Evolutionary conservation across 2,329 filamentous ascomycete species (phyloP), one percentile per base, ranked within the genome.

Genomic region (Blumeria hordei): DNA sequence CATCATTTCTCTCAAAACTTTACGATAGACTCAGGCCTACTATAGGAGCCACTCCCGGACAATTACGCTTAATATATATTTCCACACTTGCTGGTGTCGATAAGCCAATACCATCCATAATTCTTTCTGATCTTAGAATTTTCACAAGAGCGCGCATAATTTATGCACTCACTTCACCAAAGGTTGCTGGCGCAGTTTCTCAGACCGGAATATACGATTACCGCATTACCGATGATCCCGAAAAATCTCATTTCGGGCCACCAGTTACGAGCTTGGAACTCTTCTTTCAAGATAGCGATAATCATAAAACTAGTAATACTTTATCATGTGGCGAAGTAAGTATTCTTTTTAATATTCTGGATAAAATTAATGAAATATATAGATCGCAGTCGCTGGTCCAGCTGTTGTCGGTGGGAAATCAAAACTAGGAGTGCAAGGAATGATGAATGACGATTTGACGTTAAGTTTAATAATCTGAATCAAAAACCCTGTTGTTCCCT

Each of bases 121-220:
- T 81, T 53, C 72, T 96, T 43, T 86, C 84, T 0, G 86, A 95
- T 63, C 69, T 96, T 56, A 80, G 88, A 49, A 75, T 93, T 54
- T 85, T 88, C 67, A 85, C 84, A 1, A 78, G 83, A 33, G 82
- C 87, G 1, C 78, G 87, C 54, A 73, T 95, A 56, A 74, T 93
- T 53, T 94, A 96, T 67, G 88, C 88, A 3, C 73, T 98, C 55
- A 84, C 87, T 16, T 80, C 84, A 0, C 72, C 86, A 28, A 77
- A 78, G 58, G 85, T 96, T n/a, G 90, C 88, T 1, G 92, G 92
- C 39, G 83, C 88, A 0, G 77, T 94, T n/a, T 73, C 83, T 0
- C 90, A 96, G 69, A 94, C 85, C 7, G 81, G 85, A 58, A 74
- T 88, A 41, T 93, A 85, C 64, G 90, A 96, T 66, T 96, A 96